A percentile compares a stretch with the other conserved stretches of the same genome.
Evolutionary conservation across 768 basidiomycete genomes (phyloP).

Genomic region (Termitomyces sp.): DNA sequence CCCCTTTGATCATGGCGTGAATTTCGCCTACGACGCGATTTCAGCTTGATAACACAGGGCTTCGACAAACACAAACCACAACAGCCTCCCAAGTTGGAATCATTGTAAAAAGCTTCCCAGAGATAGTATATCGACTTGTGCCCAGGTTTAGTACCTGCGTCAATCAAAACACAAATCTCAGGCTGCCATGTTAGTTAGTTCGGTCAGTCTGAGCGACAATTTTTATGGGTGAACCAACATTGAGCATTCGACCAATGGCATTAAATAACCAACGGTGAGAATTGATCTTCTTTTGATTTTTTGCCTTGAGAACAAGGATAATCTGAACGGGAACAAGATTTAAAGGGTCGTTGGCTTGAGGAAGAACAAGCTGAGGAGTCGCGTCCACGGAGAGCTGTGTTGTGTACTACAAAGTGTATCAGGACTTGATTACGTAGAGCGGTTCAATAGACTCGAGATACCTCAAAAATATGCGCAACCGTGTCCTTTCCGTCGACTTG

Average conservation of each 20-base stretch:
- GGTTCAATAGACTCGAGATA: conserved; percentile 20
- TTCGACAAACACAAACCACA: conserved; percentile 46
- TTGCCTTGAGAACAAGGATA: conserved; percentile 86
- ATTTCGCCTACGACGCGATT: conserved; percentile 52
- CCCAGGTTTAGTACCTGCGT: conserved; percentile 95
- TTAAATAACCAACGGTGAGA: conserved; percentile 97
- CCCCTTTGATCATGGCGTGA: conserved; percentile 94
- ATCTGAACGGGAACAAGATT: conserved; percentile 92
- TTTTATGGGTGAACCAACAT: conserved; percentile 35
- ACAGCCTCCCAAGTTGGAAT: conserved; percentile 74
- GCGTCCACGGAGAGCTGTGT: conserved; percentile 93
- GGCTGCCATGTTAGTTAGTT: conserved; percentile 40
- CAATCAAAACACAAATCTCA: conserved; percentile 87
- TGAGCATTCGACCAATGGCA: conserved; percentile 77
- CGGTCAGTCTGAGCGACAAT: neutral
- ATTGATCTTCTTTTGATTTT: conserved; percentile 96
- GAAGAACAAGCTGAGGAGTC: conserved; percentile 85
- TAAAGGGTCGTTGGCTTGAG: conserved; percentile 84
- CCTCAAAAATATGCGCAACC: conserved; percentile 94
- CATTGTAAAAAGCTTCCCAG: conserved; percentile 89
- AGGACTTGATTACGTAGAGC: conserved; percentile 4
- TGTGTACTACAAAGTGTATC: conserved; percentile 62
- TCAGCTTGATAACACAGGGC: neutral
- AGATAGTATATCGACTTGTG: conserved; percentile 95
- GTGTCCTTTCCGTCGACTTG: conserved; percentile 84